phyloP scores from a whole-genome alignment of 129 eudicot genomes.

The Kitagawia praeruptora region DNA sequence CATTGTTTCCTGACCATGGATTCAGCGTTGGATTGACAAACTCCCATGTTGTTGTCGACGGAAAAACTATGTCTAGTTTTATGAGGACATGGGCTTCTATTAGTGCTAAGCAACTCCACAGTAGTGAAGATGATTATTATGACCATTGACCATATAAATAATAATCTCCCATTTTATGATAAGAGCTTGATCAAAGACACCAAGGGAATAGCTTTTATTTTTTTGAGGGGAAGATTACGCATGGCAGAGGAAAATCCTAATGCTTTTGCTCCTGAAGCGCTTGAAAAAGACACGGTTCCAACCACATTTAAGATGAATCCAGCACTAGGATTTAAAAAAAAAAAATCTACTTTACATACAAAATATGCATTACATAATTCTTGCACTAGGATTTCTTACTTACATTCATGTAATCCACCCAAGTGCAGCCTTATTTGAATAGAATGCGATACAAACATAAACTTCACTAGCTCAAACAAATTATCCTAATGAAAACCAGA shows the following conservation, averaged over 20 bases:
- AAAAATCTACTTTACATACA: too few relatives aligned
- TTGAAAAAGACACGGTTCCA: constrained; percentile 15
- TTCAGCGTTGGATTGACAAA: background rate
- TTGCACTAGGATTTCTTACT: background rate
- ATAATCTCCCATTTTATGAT: background rate
- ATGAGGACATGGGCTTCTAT: background rate
- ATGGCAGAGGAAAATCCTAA: background rate
- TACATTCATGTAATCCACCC: background rate
- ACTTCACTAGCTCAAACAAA: background rate
- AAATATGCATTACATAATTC: background rate
- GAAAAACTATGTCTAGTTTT: background rate
- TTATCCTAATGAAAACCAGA: background rate
- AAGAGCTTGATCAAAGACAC: background rate
- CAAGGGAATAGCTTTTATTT: background rate
- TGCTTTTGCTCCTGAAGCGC: too few relatives aligned
- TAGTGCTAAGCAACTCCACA: background rate
- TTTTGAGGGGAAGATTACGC: background rate
- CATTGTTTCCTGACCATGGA: background rate
- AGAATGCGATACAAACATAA: background rate
- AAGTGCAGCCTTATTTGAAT: background rate
- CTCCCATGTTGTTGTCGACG: background rate
- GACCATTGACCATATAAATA: background rate
- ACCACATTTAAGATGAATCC: constrained; percentile 20
- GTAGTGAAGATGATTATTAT: background rate
- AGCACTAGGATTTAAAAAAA: background rate